Conservation (phyloP, 2,329 filamentous ascomycete species). For the Colletotrichum sp. region DNA sequence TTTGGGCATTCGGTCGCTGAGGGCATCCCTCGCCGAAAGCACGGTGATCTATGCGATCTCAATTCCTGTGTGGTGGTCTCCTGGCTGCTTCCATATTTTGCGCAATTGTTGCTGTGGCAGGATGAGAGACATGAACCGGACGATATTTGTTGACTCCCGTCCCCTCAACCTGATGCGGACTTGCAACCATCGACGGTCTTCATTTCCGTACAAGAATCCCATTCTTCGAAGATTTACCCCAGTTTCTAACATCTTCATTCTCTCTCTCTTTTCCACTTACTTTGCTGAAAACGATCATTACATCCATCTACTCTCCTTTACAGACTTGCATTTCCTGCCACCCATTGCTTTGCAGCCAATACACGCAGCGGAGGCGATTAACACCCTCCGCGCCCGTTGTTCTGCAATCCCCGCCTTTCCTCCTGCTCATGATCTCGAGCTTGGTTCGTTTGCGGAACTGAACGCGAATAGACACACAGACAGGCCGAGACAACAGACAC, state of each 20-base stretch:
- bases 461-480: background rate
- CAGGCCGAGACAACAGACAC: background rate
- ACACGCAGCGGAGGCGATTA: background rate
- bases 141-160: constrained; percentile 22
- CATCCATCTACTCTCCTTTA: background rate
- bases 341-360: background rate
- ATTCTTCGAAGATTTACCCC: constrained; percentile 17
- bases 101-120: constrained; percentile 19
- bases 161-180: constrained; percentile 7
- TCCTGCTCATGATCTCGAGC: background rate
- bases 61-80: constrained; percentile 16
- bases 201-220: constrained; percentile 23
- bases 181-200: constrained; percentile 21
- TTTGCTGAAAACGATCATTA: constrained; percentile 15
- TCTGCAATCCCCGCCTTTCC: background rate
- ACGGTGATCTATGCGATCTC: constrained; percentile 14
- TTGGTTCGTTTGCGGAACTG: constrained; percentile 12
- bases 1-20: constrained; percentile 5
- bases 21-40: constrained; percentile 16
- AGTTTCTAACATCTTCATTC: constrained; percentile 1
- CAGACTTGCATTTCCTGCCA: background rate
- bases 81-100: constrained; percentile 16
- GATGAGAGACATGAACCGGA: constrained; percentile 15
- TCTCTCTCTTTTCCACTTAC: constrained; percentile 1
- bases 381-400: background rate